Base-by-base conservation (phyloP, 495 filamentous ascomycete species). In the Aspergillus bertholletiae region DNA sequence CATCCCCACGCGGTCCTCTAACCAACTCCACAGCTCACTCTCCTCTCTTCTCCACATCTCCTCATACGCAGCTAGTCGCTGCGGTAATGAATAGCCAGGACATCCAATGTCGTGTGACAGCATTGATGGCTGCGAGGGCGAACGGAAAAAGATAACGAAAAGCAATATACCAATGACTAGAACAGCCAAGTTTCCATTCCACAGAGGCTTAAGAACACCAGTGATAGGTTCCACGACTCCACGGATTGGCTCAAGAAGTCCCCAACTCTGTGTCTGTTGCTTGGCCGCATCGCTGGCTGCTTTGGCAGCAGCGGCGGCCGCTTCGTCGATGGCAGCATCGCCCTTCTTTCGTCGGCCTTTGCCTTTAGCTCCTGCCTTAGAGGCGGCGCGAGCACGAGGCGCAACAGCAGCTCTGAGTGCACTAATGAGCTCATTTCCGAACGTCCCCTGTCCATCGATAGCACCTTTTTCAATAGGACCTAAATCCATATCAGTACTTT, bases 381-480 rank as follows among this genome's bases (percentile, higher is more conserved):
- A 62, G 23, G 65, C 59, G 3, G 80, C 53, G 37, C 82, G 79
- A 32, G 81, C 71, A n/a, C 84, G 82, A 21, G 86, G 79, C 32
- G 82, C 80, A 43, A 96, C 81, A 32, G 86, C 88, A 15, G 77
- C 74, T 60, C 86, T 89, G n/a, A 97, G 75, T 30, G 84, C 74
- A 9, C 85, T 80, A 41, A 89, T 76, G 2, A 97, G 69, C 49
- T 91, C 87, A 62, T 84, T 89, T 49, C 85, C 86, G 65, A 95
- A 96, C 26, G 85, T 71, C 1, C 76, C 78, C 68, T 99, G 94
- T 24, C 94, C 94, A 49, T 97, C 92, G 57, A 88, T 92, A 9
- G 92, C 90, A 51, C 90, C 92, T 68, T 95, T 96, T 69, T 98
- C 94, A 62, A 98, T 98, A 21, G 94, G 88, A 49, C 89, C 92